Percentiles rank a stretch among this genome's conserved stretches.
phyloP scores from a whole-genome alignment of 495 filamentous ascomycete genomes.

The Trichocladium antarcticum region DNA sequence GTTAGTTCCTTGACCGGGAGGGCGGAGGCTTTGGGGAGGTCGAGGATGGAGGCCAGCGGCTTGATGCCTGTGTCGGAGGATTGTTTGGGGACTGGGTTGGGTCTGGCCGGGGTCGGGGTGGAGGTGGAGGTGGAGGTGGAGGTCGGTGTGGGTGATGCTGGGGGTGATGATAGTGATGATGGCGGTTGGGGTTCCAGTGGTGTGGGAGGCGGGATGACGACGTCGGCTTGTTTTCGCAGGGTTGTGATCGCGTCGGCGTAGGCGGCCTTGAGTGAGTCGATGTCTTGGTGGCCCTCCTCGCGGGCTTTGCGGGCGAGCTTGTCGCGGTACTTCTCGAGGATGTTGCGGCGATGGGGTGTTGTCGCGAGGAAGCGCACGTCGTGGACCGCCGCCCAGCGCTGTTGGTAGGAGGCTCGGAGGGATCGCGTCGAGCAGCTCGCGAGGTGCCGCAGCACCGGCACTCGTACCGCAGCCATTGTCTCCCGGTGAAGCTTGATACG shows the following conservation, averaged over 20 bases:
- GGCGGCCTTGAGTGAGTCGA: constrained; percentile 66
- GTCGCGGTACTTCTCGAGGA: constrained; percentile 74
- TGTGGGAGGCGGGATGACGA: constrained; percentile 32
- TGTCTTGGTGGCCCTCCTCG: constrained; percentile 59
- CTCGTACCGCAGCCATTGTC: constrained; percentile 24
- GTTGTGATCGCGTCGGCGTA: constrained; percentile 72
- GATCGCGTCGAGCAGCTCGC: constrained; percentile 16
- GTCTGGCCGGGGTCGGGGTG: not conserved
- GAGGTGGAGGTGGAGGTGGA: constrained; percentile 4
- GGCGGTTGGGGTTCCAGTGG: constrained; percentile 31
- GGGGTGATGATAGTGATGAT: not conserved
- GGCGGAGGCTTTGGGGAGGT: constrained; percentile 59
- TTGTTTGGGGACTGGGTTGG: constrained; percentile 7
- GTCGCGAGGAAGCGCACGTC: constrained; percentile 78
- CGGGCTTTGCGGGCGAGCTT: constrained; percentile 80
- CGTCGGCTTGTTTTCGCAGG: constrained; percentile 45
- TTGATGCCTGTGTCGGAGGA: constrained; percentile 42
- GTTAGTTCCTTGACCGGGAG: constrained; percentile 78
- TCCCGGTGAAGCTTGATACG: not conserved
- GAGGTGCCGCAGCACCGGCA: constrained; percentile 32
- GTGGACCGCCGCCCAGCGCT: constrained; percentile 83
- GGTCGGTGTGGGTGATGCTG: constrained; percentile 3
- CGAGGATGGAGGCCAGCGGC: constrained; percentile 69
- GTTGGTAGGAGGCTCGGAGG: constrained; percentile 41
- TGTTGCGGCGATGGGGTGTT: constrained; percentile 41